Evolutionary conservation across 306 rosid species (phyloP).

Genomic region (Begonia loranthoides): DNA sequence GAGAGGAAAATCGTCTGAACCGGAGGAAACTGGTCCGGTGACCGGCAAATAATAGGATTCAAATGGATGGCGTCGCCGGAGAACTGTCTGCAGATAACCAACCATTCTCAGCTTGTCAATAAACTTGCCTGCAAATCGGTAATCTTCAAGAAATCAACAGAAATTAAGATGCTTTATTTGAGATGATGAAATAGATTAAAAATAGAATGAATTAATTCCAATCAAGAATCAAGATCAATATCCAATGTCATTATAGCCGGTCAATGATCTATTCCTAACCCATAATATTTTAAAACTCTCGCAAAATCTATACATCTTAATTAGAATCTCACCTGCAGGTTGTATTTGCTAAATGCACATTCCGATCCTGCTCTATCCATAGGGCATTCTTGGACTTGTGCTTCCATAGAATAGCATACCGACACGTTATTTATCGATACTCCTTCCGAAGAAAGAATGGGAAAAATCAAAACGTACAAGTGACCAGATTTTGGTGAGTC

Average conservation of each 20-base stretch:
- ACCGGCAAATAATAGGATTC: conserved; percentile 78
- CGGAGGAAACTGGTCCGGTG: conserved; percentile 29
- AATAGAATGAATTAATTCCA: not conserved
- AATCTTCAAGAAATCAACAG: conserved; percentile 28
- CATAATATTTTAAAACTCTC: not conserved
- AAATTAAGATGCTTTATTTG: conserved; percentile 13
- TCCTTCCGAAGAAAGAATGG: conserved; percentile 37
- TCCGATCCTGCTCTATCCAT: conserved; percentile 70
- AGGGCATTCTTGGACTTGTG: conserved; percentile 61
- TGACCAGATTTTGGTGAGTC: conserved; percentile 61
- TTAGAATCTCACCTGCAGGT: conserved; percentile 59
- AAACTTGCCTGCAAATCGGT: conserved; percentile 15
- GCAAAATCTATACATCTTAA: no score
- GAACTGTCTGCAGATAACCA: conserved; percentile 55
- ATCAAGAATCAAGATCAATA: no score
- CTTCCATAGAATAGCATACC: conserved; percentile 62
- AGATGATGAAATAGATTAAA: not conserved
- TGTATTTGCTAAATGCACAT: conserved; percentile 52
- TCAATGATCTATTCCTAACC: no score
- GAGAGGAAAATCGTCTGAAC: conserved; percentile 59
- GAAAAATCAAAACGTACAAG: conserved; percentile 49
- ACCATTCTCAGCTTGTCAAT: conserved; percentile 45
- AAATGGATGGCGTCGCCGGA: conserved; percentile 46
- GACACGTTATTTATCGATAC: conserved; percentile 20
- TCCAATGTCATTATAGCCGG: no score